Evolutionary conservation across 1,284 basidiomycete genomes (phyloP).

Genomic region (Tilletia indica): DNA sequence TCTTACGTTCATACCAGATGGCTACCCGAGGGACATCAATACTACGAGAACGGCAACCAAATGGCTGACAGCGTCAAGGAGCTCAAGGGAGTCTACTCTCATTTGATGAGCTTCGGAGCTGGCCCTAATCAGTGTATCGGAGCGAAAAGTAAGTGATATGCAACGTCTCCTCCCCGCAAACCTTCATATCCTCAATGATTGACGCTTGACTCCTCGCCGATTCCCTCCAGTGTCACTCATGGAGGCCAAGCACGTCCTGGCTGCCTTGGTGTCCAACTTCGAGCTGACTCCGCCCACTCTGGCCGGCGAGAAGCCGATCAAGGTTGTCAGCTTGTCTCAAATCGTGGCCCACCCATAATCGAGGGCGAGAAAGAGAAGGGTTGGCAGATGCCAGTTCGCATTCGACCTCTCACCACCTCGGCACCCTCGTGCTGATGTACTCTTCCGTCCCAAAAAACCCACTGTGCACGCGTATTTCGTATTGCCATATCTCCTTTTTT

Average conservation of each 20-base stretch:
- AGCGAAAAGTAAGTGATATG: too few relatives aligned
- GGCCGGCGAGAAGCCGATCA: slow-evolving; percentile 1
- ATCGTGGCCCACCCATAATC: not conserved
- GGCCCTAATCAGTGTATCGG: not conserved
- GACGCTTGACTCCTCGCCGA: too few relatives aligned
- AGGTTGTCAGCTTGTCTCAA: not conserved
- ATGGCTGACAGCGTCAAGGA: slow-evolving; percentile 7
- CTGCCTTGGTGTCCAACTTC: slow-evolving; percentile 1
- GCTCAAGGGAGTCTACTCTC: slow-evolving; percentile 1
- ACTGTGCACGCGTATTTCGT: too few relatives aligned
- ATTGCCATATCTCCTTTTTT: too few relatives aligned
- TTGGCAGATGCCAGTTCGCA: not conserved
- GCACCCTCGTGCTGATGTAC: too few relatives aligned
- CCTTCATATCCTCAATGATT: too few relatives aligned
- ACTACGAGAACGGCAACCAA: not conserved
- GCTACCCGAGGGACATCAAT: slow-evolving; percentile 1
- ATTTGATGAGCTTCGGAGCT: not conserved
- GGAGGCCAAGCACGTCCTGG: not conserved
- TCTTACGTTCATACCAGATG: not conserved
- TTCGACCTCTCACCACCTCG: not conserved
- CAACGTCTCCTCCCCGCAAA: too few relatives aligned
- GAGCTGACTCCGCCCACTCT: not conserved
- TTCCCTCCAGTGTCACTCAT: not conserved
- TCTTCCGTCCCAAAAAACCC: too few relatives aligned
- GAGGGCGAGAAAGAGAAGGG: slow-evolving; percentile 4